Evolutionary conservation across 108 stramenopile species (phyloP).

Genomic region (Schizochytrium sp.): DNA sequence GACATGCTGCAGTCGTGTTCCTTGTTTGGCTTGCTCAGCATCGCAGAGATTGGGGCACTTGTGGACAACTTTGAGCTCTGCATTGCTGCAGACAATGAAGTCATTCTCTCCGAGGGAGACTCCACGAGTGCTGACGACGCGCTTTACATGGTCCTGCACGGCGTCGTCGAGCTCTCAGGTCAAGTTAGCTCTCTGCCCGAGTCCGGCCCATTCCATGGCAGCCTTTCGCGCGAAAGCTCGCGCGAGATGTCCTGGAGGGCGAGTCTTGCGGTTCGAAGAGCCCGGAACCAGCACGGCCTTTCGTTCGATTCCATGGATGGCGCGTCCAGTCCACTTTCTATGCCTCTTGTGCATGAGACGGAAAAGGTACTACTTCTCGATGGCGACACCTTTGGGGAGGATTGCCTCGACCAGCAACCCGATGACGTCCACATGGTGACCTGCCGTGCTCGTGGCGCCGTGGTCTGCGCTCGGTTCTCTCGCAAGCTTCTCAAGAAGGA

Average conservation of each 20-base stretch:
- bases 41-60: neutral
- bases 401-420: neutral
- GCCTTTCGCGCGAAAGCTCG: neutral
- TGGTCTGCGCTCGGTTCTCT: neutral
- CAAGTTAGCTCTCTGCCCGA: neutral
- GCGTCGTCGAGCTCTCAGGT: neutral
- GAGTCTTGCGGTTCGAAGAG: neutral
- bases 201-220: neutral
- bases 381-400: conserved; percentile 5
- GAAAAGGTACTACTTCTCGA: neutral
- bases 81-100: neutral
- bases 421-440: neutral
- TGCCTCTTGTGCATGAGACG: neutral
- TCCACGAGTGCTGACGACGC: neutral
- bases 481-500: neutral
- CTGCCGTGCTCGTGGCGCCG: neutral
- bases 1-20: neutral
- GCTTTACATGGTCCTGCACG: neutral
- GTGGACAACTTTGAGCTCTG: neutral
- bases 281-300: neutral
- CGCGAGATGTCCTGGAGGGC: neutral
- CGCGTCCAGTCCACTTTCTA: neutral
- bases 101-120: neutral
- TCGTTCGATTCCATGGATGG: neutral
- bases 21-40: neutral